These are phyloP conservation scores for Aureobasidium sp. DNA, from an alignment of 2,329 filamentous ascomycete genomes.

Conservation along the genomic window DNA sequence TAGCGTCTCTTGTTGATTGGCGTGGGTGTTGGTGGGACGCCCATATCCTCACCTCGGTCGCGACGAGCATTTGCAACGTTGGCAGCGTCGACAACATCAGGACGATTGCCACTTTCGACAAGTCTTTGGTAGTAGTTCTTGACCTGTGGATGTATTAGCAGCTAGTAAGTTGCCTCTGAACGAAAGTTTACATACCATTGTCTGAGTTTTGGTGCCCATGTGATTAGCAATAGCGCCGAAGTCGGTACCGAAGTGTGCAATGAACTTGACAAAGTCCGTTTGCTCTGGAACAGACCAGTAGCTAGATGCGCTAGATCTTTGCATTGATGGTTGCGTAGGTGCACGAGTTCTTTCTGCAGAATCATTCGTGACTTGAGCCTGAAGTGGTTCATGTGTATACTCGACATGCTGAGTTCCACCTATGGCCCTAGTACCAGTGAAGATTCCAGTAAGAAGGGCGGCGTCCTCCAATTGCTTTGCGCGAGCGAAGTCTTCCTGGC, in stretches of 20 bases:
- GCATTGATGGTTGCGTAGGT: constrained; percentile 14
- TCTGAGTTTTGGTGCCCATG: constrained; percentile 76
- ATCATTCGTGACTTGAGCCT: constrained; percentile 5
- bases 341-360: constrained; percentile 8
- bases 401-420: constrained; percentile 7
- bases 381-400: constrained; percentile 11
- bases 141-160: constrained; percentile 19
- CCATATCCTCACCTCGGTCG: constrained; percentile 36
- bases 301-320: constrained; percentile 46
- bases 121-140: constrained; percentile 43
- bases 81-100: constrained; percentile 34
- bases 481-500: constrained; percentile 23
- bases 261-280: constrained; percentile 63
- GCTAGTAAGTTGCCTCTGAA: not conserved
- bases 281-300: constrained; percentile 83
- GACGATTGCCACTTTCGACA: constrained; percentile 32
- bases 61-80: constrained; percentile 33
- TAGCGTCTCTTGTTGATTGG: constrained; percentile 40
- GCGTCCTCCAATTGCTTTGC: constrained; percentile 24
- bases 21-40: constrained; percentile 40
- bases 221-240: constrained; percentile 66
- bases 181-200: constrained; percentile 56
- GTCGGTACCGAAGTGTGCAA: constrained; percentile 70
- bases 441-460: constrained; percentile 23
- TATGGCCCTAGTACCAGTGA: constrained; percentile 15